Conservation (phyloP, 495 filamentous ascomycete species). For the Penicillium manginii region DNA sequence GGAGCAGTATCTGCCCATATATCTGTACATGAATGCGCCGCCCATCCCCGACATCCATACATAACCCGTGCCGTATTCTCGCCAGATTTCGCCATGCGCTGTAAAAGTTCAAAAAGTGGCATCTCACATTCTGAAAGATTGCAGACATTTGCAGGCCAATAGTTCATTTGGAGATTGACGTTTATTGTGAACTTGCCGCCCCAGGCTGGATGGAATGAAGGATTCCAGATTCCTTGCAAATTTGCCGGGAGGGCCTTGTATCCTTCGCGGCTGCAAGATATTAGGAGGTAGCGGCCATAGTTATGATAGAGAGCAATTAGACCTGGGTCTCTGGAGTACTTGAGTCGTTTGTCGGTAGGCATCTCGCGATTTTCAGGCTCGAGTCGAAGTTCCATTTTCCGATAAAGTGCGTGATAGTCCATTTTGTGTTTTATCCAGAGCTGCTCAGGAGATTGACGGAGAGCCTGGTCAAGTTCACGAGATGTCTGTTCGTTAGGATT, state of each 20-base stretch:
- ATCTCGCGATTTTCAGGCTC: constrained; percentile 22
- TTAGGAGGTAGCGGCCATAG: constrained; percentile 52
- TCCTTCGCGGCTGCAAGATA: constrained; percentile 47
- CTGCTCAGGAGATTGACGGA: constrained; percentile 20
- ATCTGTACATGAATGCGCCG: constrained; percentile 53
- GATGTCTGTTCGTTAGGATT: constrained; percentile 29
- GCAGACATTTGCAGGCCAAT: constrained; percentile 54
- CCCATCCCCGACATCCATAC: constrained; percentile 55
- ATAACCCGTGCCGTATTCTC: constrained; percentile 43
- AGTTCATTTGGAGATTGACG: constrained; percentile 66
- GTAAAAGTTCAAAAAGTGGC: constrained; percentile 46
- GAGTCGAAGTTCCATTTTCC: constrained; percentile 37
- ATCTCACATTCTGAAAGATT: constrained; percentile 42
- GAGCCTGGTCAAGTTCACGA: constrained; percentile 28
- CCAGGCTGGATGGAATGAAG: constrained; percentile 53
- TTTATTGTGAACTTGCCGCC: constrained; percentile 61
- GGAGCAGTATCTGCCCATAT: constrained; percentile 54
- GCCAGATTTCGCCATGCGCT: constrained; percentile 39
- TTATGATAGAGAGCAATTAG: constrained; percentile 51
- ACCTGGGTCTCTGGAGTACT: constrained; percentile 33
- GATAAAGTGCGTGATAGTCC: constrained; percentile 40
- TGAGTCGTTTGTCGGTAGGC: constrained; percentile 37
- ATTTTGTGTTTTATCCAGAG: constrained; percentile 32
- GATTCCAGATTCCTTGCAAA: constrained; percentile 63
- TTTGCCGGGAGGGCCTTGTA: constrained; percentile 54